These are phyloP conservation scores for Yarrowia keelungensis DNA, from an alignment of 805 yeast species.

Conservation along the genomic window DNA sequence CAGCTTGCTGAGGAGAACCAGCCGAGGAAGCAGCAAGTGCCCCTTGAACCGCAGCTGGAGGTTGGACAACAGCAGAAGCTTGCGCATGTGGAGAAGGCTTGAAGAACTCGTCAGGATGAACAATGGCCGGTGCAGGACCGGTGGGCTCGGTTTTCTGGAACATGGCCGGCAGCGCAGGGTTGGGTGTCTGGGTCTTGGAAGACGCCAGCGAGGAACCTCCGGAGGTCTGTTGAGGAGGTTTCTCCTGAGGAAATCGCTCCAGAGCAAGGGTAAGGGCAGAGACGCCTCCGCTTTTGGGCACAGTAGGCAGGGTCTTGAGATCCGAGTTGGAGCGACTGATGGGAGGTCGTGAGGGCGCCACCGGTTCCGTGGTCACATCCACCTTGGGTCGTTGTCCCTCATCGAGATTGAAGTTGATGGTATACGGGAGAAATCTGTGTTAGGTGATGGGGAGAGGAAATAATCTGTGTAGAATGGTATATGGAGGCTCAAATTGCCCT, in stretches of 20 bases:
- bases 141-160: slow-evolving; percentile 21
- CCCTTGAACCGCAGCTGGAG: neutral
- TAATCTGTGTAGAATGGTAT: too few relatives aligned
- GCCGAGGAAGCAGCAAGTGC: slow-evolving; percentile 2
- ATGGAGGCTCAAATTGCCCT: neutral
- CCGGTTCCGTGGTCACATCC: slow-evolving; percentile 31
- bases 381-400: slow-evolving; percentile 35
- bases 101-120: slow-evolving; percentile 30
- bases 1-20: slow-evolving; percentile 20
- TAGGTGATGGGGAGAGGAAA: too few relatives aligned
- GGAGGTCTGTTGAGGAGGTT: neutral
- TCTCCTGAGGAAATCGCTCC: slow-evolving; percentile 24
- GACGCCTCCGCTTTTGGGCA: slow-evolving; percentile 25
- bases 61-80: slow-evolving; percentile 8
- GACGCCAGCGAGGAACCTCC: slow-evolving; percentile 8
- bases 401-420: slow-evolving; percentile 46
- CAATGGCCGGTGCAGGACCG: slow-evolving; percentile 25
- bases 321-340: slow-evolving; percentile 35
- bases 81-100: slow-evolving; percentile 21
- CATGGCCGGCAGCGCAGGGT: slow-evolving; percentile 27
- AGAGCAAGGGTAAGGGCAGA: slow-evolving; percentile 23
- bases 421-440: slow-evolving; percentile 46
- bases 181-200: slow-evolving; percentile 14
- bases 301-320: slow-evolving; percentile 22
- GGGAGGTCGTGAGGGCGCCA: slow-evolving; percentile 34